Percentiles rank a stretch among this genome's conserved stretches.
Conservation (phyloP, 106 monocot genomes). For the Posidonia australis region DNA sequence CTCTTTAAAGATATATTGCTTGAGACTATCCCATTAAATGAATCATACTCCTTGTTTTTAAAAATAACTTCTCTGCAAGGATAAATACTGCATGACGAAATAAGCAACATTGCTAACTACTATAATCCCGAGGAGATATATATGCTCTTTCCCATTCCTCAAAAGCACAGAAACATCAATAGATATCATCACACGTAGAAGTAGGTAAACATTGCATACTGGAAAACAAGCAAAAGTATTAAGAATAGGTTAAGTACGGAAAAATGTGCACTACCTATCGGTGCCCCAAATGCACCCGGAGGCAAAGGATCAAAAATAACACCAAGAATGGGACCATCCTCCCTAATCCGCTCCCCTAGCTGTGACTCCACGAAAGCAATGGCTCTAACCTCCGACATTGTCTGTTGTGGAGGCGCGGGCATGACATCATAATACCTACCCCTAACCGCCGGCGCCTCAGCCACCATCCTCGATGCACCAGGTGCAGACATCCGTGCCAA, state of each 20-base stretch:
- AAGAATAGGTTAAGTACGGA: not conserved
- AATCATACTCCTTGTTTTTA: no score
- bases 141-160: no score
- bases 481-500: conserved; percentile 21
- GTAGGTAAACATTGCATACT: no score
- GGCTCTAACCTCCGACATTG: conserved; percentile 41
- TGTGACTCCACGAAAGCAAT: conserved; percentile 71
- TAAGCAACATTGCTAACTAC: no score
- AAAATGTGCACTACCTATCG: conserved; percentile 40
- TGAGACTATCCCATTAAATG: no score
- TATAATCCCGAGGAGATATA: no score
- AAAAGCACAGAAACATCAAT: no score
- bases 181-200: no score
- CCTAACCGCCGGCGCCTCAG: conserved; percentile 13
- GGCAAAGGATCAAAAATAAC: conserved; percentile 87
- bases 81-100: no score
- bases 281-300: conserved; percentile 93
- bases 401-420: conserved; percentile 30
- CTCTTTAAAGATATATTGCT: no score
- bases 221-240: not conserved
- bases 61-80: no score
- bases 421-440: conserved; percentile 57
- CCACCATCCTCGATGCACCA: conserved; percentile 29
- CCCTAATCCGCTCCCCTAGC: conserved; percentile 75
- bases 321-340: conserved; percentile 89